Evolutionary conservation across 345 rosid genomes (phyloP).

Genomic region (Hypericum perforatum): DNA sequence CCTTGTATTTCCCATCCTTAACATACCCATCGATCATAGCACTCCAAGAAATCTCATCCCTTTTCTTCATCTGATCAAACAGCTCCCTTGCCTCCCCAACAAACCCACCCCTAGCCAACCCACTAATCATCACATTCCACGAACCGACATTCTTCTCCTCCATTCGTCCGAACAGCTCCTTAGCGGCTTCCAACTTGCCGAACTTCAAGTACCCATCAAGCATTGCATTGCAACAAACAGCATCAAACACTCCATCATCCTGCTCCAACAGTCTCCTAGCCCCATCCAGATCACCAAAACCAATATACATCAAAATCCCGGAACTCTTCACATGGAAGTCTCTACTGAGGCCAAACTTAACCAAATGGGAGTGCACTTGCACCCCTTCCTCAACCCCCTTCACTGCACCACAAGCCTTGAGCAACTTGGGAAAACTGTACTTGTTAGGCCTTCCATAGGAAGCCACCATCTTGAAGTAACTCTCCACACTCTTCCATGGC

Average conservation of each 20-base stretch:
- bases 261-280: constrained; percentile 31
- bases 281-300: constrained; percentile 18
- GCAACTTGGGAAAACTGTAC: constrained; percentile 33
- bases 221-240: constrained; percentile 31
- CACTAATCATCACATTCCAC: constrained; percentile 36
- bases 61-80: constrained; percentile 31
- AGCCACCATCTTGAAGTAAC: constrained; percentile 25
- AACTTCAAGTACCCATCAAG: constrained; percentile 24
- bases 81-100: constrained; percentile 32
- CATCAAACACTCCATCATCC: constrained; percentile 20
- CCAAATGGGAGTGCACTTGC: constrained; percentile 33
- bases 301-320: constrained; percentile 45
- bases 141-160: constrained; percentile 23
- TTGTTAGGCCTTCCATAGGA: constrained; percentile 30
- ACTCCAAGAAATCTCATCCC: constrained; percentile 44
- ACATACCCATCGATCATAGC: constrained; percentile 39
- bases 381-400: constrained; percentile 18
- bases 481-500: constrained; percentile 16
- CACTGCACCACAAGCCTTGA: constrained; percentile 29
- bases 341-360: constrained; percentile 28
- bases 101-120: constrained; percentile 28
- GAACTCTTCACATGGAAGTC: constrained; percentile 36
- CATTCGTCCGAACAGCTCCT: constrained; percentile 26
- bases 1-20: constrained; percentile 23
- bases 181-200: constrained; percentile 27